Base-by-base conservation (phyloP, 2,329 filamentous ascomycete genomes). In the Trichothecium roseum region DNA sequence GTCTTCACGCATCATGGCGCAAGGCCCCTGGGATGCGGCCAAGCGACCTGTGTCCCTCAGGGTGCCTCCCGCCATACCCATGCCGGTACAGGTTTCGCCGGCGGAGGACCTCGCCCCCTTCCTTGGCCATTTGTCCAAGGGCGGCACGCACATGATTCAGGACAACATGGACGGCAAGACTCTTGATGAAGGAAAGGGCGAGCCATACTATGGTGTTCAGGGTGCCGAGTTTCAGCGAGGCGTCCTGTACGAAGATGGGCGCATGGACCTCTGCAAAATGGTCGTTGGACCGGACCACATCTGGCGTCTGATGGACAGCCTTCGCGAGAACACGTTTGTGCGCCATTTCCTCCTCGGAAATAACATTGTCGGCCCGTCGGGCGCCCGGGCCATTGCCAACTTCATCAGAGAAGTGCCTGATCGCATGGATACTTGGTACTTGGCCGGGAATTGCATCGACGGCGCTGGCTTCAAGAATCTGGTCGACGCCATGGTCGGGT, bases 181-280 rank as follows among this genome's bases (percentile, higher is more conserved):
- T 30, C 51, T 60, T 4, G 51, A 57, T 8, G 54, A 42, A n/a
- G 56, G 55, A 13, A 46, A 49, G n/a, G 55, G 54, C 5, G 57
- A 60, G 49, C 55, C 56, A 8, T 51, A 53, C 40, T 59, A 60
- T 30, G 49, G 51, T 14, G 50, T 54, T 12, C 48, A 52, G 22
- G 57, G 51, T 4, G 50, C 51, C 28, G 58, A 61, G 45, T 62
- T 59, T 28, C 51, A 40, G 17, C 53, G 51, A 44, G 59, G 58
- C 18, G 57, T 61, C 17, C 50, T 71, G 5, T 73, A 72, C 40
- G 59, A 66, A 35, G 69, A 72, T 42, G 61, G 62, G 8, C 60
- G 68, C 10, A 62, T 74, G 52, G 69, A 73, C 44, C 59, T 73
- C 3, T 72, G 69, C 55, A 71, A 72, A 53, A 68, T 68, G 58